Evolutionary conservation across 129 eudicot genomes (phyloP), one percentile per base, ranked within the genome.

Genomic region (Flaveria linearis): DNA sequence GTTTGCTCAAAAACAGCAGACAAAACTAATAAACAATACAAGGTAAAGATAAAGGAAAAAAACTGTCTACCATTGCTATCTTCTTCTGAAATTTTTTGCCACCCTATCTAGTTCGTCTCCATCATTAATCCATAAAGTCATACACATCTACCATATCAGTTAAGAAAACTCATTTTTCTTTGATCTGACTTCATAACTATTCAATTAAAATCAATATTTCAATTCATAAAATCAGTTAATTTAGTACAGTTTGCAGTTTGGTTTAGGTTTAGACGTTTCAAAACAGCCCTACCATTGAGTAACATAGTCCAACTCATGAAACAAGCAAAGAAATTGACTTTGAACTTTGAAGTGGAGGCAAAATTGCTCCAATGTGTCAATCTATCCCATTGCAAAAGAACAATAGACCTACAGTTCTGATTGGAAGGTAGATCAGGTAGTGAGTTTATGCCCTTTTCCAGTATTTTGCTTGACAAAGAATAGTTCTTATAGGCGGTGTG

Each of bases 71-170:
- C 39, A 22, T 12, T 45, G 6, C 20, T 13, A 22, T 13, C 33
- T 45, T 68, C 39, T 43, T 45, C 73, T 43, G 23, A 68, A 26
- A 12, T 45, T 36, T 16, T 3, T 16, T 4, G 55, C 57, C 39
- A 45, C 55, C 73, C 23, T 68, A 68, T 68, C 73, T 23, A 68
- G 25, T 20, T 36, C 57, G 46, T 46, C 20, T 68, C 73, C 16
- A 22, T 42, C 33, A 18, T 17, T 49, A 39, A 30, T 33, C 10
- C 64, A 20, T 18, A 57, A 57, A 57, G 33, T 18, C 30, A 60
- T 60, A 68, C 50, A 68, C 73, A 45, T 22, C 73, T 68, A 15
- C 64, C 17, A 22, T 23, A 60, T 12, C 66, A 60, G 39, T 22
- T 16, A 4, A 25, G 23, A 60, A 26, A 16, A 25, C 9, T 25